Percentiles rank a stretch among this genome's conserved stretches.
phyloP scores from a whole-genome alignment of 495 filamentous ascomycete species.

The Hypoxylon cercidicola region DNA sequence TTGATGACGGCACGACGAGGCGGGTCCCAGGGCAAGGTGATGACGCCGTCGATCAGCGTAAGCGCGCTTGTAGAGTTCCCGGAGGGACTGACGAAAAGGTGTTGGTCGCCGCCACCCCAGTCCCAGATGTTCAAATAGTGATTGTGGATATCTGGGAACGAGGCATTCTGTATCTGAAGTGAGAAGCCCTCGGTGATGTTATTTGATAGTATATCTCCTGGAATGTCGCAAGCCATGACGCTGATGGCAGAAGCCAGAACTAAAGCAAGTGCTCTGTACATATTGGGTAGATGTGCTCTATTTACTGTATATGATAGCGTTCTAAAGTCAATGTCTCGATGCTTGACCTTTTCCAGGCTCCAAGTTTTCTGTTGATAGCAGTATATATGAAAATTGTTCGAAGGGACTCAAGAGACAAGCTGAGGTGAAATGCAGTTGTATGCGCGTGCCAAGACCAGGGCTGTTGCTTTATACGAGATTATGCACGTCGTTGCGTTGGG shows the following conservation, averaged over 20 bases:
- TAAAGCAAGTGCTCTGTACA: slow-evolving; percentile 21
- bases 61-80: slow-evolving; percentile 58
- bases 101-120: slow-evolving; percentile 61
- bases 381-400: neutral
- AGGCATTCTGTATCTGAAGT: slow-evolving; percentile 60
- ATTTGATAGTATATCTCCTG: slow-evolving; percentile 47
- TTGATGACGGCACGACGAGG: slow-evolving; percentile 57
- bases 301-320: neutral
- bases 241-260: slow-evolving; percentile 40
- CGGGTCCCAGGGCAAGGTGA: slow-evolving; percentile 49
- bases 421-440: slow-evolving; percentile 8
- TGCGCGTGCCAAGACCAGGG: slow-evolving; percentile 29
- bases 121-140: slow-evolving; percentile 61
- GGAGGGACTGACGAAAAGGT: slow-evolving; percentile 60
- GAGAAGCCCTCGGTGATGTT: slow-evolving; percentile 57
- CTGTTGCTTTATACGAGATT: slow-evolving; percentile 35
- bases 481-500: slow-evolving; percentile 9
- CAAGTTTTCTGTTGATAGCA: neutral
- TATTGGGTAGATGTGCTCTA: slow-evolving; percentile 4
- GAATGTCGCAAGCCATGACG: slow-evolving; percentile 54
- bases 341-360: neutral
- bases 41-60: slow-evolving; percentile 57
- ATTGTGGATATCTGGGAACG: slow-evolving; percentile 60
- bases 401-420: slow-evolving; percentile 6
- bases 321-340: neutral